Evolutionary conservation across 2,329 filamentous ascomycete species (phyloP).

Genomic region (Capronia epimyces): DNA sequence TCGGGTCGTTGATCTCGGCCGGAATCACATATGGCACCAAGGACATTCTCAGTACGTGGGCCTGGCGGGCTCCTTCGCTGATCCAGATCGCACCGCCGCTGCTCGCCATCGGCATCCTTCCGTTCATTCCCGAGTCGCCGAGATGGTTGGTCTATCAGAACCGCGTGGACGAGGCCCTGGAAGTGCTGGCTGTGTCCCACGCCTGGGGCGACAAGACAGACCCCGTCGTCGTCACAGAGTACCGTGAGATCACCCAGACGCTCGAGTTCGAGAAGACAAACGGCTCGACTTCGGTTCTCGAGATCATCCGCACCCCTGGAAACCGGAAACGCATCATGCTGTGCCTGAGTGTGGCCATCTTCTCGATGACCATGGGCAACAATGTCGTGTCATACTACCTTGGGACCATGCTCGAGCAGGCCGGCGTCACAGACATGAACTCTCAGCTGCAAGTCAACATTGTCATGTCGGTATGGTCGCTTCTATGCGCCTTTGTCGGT

Average conservation of each 20-base stretch:
- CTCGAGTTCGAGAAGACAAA: constrained; percentile 13
- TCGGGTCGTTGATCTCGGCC: constrained; percentile 44
- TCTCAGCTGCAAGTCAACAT: constrained; percentile 48
- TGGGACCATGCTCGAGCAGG: constrained; percentile 41
- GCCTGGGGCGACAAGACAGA: constrained; percentile 16
- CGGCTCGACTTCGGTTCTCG: constrained; percentile 3
- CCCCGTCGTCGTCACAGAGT: constrained; percentile 8
- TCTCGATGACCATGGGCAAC: constrained; percentile 21
- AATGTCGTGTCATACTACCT: constrained; percentile 36
- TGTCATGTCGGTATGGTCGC: constrained; percentile 48
- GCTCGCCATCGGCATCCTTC: constrained; percentile 40
- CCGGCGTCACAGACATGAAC: constrained; percentile 42
- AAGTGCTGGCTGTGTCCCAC: constrained; percentile 13
- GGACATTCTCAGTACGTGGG: constrained; percentile 43
- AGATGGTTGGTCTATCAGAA: constrained; percentile 31
- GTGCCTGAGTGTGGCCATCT: constrained; percentile 13
- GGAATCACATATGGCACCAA: constrained; percentile 42
- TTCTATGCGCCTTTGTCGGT: constrained; percentile 40
- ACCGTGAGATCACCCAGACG: constrained; percentile 20
- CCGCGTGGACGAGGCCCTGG: constrained; percentile 21
- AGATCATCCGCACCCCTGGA: constrained; percentile 8
- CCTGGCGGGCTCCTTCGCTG: constrained; percentile 44
- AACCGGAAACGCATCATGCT: constrained; percentile 16
- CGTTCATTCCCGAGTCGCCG: constrained; percentile 46
- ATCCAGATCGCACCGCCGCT: constrained; percentile 39